Percentiles rank a stretch among this genome's conserved stretches.
Conservation (phyloP, 768 basidiomycete genomes). For the Boletus coccyginus region DNA sequence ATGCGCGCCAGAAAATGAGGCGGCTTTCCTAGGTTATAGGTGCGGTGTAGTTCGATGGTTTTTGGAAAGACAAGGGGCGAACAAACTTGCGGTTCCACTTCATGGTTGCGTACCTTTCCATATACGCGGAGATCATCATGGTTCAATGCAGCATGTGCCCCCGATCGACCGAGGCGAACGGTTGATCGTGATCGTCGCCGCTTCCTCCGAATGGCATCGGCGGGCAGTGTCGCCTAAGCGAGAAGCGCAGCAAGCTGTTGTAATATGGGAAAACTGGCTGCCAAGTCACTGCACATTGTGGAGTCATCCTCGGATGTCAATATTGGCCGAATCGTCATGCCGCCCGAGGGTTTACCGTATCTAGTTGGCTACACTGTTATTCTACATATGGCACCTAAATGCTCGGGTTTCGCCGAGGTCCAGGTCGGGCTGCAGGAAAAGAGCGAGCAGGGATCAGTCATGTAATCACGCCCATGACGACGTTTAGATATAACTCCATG, state of each 20-base stretch:
- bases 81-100: neutral
- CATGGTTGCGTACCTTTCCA: neutral
- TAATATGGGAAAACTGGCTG: too few species aligned
- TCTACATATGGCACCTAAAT: too few species aligned
- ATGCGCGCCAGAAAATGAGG: too few species aligned
- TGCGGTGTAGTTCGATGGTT: neutral
- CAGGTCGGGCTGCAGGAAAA: too few species aligned
- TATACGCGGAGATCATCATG: neutral
- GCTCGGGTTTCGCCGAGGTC: too few species aligned
- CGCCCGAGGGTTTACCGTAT: neutral
- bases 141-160: neutral
- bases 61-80: neutral
- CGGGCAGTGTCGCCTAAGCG: too few species aligned
- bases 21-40: neutral
- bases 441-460: too few species aligned
- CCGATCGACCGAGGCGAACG: neutral
- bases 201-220: neutral
- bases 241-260: too few species aligned
- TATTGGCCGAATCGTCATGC: neutral
- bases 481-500: too few species aligned
- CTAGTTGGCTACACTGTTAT: neutral
- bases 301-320: too few species aligned
- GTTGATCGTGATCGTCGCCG: neutral
- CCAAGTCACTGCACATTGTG: too few species aligned
- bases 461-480: too few species aligned